Evolutionary conservation across 2,329 filamentous ascomycete species (phyloP).

Genomic region (Paracamarosporium sp.): DNA sequence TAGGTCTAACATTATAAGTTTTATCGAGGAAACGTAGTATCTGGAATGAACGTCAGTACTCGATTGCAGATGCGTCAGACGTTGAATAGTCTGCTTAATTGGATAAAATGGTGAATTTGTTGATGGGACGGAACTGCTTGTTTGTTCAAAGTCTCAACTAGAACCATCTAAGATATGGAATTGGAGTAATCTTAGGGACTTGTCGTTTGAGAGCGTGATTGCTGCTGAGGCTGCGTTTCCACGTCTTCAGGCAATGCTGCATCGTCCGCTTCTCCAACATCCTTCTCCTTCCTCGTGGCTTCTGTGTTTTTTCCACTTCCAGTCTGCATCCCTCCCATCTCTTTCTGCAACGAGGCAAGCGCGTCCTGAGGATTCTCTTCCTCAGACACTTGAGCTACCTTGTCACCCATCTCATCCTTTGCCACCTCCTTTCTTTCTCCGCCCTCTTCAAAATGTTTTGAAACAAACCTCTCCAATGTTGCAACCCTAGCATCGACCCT

Average conservation of each 20-base stretch:
- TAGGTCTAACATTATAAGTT: too few relatives aligned
- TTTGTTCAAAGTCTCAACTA: too few relatives aligned
- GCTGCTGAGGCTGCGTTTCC: background rate
- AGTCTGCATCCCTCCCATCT: background rate
- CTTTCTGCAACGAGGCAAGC: background rate
- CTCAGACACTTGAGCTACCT: background rate
- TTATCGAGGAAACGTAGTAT: too few relatives aligned
- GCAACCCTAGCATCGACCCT: background rate
- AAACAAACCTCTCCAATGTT: background rate
- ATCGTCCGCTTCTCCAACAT: background rate
- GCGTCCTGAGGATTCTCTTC: background rate
- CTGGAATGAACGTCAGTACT: too few relatives aligned
- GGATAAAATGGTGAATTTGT: too few relatives aligned
- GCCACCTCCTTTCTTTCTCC: background rate
- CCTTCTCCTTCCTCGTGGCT: background rate
- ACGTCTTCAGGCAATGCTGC: background rate
- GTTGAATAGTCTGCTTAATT: too few relatives aligned
- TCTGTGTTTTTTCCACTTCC: background rate
- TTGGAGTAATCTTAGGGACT: background rate
- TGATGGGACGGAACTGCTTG: too few relatives aligned
- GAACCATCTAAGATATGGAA: background rate
- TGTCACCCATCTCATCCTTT: background rate
- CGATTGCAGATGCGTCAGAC: too few relatives aligned
- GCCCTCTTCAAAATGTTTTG: conserved; percentile 7
- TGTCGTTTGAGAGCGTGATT: background rate